These are phyloP conservation scores for Populus pruinosa DNA, from an alignment of 345 rosid genomes.

Conservation along the genomic window DNA sequence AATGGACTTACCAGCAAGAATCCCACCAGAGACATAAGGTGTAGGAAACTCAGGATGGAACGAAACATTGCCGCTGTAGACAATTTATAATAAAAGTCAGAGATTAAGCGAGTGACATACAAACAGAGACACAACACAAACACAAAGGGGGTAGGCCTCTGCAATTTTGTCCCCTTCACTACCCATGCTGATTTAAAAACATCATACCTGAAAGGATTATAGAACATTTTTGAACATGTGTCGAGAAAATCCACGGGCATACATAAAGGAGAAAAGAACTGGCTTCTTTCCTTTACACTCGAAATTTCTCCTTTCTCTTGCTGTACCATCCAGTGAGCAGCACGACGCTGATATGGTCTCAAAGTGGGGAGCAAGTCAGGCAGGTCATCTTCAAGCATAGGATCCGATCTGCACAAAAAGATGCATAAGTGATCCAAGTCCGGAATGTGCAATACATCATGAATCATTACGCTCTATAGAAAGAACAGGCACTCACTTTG, in stretches of 20 bases:
- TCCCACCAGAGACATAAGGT: slow-evolving; percentile 72
- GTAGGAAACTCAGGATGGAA: slow-evolving; percentile 47
- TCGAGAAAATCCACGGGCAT: slow-evolving; percentile 65
- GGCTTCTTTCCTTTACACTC: slow-evolving; percentile 36
- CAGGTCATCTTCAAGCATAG: slow-evolving; percentile 60
- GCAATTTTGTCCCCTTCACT: background rate
- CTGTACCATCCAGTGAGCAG: slow-evolving; percentile 92
- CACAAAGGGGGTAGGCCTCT: background rate
- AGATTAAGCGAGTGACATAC: slow-evolving; percentile 3
- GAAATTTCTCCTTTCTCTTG: slow-evolving; percentile 62
- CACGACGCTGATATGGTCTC: slow-evolving; percentile 93
- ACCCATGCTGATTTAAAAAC: background rate
- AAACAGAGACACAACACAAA: background rate
- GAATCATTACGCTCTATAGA: background rate
- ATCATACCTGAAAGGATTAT: slow-evolving; percentile 88
- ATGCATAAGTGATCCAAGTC: slow-evolving; percentile 2
- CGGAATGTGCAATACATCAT: slow-evolving; percentile 7
- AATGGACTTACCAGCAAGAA: slow-evolving; percentile 78
- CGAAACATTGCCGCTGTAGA: slow-evolving; percentile 83
- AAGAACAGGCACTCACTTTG: slow-evolving; percentile 59
- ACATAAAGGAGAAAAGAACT: slow-evolving; percentile 62
- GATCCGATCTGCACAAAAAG: slow-evolving; percentile 46
- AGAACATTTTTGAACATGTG: slow-evolving; percentile 64
- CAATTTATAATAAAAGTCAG: slow-evolving; percentile 8
- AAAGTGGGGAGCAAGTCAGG: slow-evolving; percentile 72